Evolutionary conservation across 805 yeast species (phyloP).

Genomic region (Kregervanrija pseudodelftensis): DNA sequence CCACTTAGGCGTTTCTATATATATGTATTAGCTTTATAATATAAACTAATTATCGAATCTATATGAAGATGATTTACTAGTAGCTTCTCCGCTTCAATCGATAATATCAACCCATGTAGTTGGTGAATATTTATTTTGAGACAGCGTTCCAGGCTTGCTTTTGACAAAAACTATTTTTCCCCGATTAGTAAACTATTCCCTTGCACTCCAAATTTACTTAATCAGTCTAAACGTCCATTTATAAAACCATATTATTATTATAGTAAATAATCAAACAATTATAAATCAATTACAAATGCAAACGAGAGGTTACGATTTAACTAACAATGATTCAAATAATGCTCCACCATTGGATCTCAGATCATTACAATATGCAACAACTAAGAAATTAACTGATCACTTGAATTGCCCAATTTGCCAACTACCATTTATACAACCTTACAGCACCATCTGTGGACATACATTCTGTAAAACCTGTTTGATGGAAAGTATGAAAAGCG

Average conservation of each 20-base stretch:
- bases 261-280: not conserved
- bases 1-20: too few relatives aligned
- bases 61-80: too few relatives aligned
- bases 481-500: conserved; percentile 34
- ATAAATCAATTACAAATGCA: not conserved
- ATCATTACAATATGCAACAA: conserved; percentile 17
- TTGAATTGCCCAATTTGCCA: conserved; percentile 59
- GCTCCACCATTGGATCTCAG: conserved; percentile 18
- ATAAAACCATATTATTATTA: too few relatives aligned
- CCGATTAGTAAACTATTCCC: too few relatives aligned
- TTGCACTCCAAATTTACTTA: not conserved
- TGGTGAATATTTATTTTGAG: too few relatives aligned
- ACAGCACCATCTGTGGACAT: conserved; percentile 61
- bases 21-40: too few relatives aligned
- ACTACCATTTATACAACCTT: conserved; percentile 53
- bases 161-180: too few relatives aligned
- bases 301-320: not conserved
- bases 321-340: not conserved
- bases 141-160: too few relatives aligned
- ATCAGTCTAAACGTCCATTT: too few relatives aligned
- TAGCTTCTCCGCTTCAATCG: too few relatives aligned
- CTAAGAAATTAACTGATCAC: conserved; percentile 20
- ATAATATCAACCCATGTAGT: too few relatives aligned
- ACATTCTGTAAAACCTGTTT: conserved; percentile 57
- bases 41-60: too few relatives aligned